Conservation (phyloP, 176 grass and related monocot genomes). For the Hyparrhenia diplandra region DNA sequence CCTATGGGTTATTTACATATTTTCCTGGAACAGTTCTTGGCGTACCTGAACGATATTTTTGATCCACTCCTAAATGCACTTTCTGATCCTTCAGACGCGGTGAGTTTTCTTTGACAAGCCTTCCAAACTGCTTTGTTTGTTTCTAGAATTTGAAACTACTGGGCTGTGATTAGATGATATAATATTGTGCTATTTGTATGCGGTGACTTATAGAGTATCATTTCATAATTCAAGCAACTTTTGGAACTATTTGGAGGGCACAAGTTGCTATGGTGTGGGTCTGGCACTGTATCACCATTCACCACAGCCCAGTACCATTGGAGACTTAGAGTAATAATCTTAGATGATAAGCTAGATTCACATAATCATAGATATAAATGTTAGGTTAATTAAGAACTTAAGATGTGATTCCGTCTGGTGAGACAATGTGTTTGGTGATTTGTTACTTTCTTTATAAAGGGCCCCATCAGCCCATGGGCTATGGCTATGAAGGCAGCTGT, state of each 20-base stretch:
- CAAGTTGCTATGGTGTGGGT: not conserved
- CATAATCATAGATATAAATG: not conserved
- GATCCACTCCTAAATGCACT: slow-evolving; percentile 87
- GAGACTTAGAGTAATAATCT: not conserved
- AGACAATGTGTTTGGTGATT: not conserved
- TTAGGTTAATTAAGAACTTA: not conserved
- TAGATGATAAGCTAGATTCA: not conserved
- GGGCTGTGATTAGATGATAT: slow-evolving; percentile 1
- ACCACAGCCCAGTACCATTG: not conserved
- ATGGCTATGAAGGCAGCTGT: not conserved
- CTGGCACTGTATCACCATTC: not conserved
- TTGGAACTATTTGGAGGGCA: not conserved
- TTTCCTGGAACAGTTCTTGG: slow-evolving; percentile 72
- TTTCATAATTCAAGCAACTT: slow-evolving; percentile 13
- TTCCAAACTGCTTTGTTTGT: slow-evolving; percentile 12
- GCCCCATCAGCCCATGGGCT: not conserved
- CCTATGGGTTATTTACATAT: slow-evolving; percentile 27
- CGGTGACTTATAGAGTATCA: not conserved
- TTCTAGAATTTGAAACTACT: slow-evolving; percentile 6
- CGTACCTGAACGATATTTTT: slow-evolving; percentile 76
- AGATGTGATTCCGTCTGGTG: not conserved
- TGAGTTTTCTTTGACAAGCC: slow-evolving; percentile 39
- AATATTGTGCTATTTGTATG: slow-evolving; percentile 3
- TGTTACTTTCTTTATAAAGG: not conserved
- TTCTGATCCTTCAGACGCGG: slow-evolving; percentile 89